Base-by-base conservation (phyloP, 1,284 basidiomycete species). In the Cutaneotrichosporon cyanovorans region DNA sequence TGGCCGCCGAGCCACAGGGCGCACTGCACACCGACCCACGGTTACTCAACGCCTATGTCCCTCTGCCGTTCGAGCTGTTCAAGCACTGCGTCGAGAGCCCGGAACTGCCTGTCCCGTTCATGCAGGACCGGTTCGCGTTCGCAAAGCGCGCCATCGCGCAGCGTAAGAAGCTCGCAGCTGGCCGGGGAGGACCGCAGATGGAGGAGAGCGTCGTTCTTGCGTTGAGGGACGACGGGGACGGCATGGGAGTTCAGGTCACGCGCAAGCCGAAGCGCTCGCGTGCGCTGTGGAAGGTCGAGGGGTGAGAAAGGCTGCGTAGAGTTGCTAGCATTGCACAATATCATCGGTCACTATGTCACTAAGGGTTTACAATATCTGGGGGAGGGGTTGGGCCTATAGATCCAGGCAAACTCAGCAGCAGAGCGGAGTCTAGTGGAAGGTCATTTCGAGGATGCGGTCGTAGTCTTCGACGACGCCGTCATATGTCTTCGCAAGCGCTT, bases 401-500 rank as follows among this genome's bases (percentile, higher is more conserved):
- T n/a, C n/a, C n/a, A n/a, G 2, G 15, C 15, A 5, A 34, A 33
- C n/a, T n/a, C n/a, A n/a, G n/a, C n/a, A n/a, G n/a, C n/a, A n/a
- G n/a, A n/a, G n/a, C n/a, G n/a, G n/a, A 11, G 35, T 31, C 48
- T 46, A 61, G 33, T 59, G 57, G 48, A 69, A 69, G 5, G 68
- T 66, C 62, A 67, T 78, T 2, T 76, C 76, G 34, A 93, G 73
- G 61, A 95, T 83, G 45, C 88, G 80, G 57, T 78, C 77, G 61
- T 97, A 97, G 69, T 92, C 91, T 40, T 88, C 82, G 43, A 78
- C 75, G 14, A 97, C 89, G 49, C 77, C 83, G 63, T 87, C 82
- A 72, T 89, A 98, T 10, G 93, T 97, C 72, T 93, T 87, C 65
- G 93, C 85, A 40, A 98, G 75, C 66, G 92, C 95, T 51, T 85